phyloP scores from a whole-genome alignment of 2,329 filamentous ascomycete genomes.

The Calycina herbarum region DNA sequence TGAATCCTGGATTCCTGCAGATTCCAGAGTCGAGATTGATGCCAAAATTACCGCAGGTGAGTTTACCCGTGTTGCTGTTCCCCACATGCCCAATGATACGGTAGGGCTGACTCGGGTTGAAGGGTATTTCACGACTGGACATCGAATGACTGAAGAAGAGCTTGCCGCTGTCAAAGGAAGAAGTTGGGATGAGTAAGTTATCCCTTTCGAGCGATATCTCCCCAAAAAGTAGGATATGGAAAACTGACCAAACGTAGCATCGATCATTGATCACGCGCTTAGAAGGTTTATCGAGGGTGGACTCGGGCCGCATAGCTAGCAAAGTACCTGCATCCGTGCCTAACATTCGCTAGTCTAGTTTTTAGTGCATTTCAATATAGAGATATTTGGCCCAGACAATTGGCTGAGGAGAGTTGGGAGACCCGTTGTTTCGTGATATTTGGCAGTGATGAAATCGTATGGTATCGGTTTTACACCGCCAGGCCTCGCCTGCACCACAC shows the following conservation, averaged over 20 bases:
- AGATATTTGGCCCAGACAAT: neutral
- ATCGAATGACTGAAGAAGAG: conserved; percentile 85
- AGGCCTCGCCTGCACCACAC: neutral
- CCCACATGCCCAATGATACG: conserved; percentile 12
- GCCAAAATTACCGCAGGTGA: conserved; percentile 94
- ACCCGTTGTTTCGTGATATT: conserved; percentile 3
- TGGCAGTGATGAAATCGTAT: conserved; percentile 10
- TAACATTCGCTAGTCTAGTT: conserved; percentile 13
- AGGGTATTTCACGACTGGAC: conserved; percentile 83
- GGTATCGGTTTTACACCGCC: conserved; percentile 5
- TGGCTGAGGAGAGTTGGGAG: neutral
- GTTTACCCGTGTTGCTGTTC: conserved; percentile 17
- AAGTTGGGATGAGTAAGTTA: conserved; percentile 79
- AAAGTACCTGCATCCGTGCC: conserved; percentile 20
- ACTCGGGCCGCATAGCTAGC: conserved; percentile 19
- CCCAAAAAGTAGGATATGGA: neutral
- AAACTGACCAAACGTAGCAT: conserved; percentile 31
- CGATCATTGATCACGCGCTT: conserved; percentile 37
- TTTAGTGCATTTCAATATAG: conserved; percentile 1
- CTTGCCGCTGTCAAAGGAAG: conserved; percentile 82
- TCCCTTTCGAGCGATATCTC: conserved; percentile 20
- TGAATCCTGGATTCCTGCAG: conserved; percentile 88
- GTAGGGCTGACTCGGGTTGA: conserved; percentile 37
- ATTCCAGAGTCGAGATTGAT: conserved; percentile 97
- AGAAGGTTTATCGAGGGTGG: conserved; percentile 7